Evolutionary conservation across 352 stramenopile species (phyloP).

Genomic region (Pythium guiyangense): DNA sequence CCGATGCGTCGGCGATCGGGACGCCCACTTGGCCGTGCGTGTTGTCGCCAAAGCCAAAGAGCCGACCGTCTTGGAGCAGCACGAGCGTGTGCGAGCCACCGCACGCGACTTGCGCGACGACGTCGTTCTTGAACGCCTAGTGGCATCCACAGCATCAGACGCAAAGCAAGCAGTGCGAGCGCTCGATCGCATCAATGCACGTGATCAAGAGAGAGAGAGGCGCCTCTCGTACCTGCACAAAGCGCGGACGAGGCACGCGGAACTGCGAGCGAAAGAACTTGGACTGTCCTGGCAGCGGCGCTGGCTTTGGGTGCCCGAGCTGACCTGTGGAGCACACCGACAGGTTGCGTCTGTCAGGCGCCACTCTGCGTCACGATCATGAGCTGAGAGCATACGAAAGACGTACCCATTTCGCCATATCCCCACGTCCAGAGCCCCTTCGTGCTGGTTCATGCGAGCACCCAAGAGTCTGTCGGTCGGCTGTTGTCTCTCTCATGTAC

Average conservation of each 20-base stretch:
- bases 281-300: conserved; percentile 41
- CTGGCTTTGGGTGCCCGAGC: conserved; percentile 60
- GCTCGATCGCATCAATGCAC: too few relatives aligned
- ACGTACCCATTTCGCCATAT: conserved; percentile 46
- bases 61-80: conserved; percentile 46
- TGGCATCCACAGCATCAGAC: too few relatives aligned
- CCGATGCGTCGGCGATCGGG: conserved; percentile 10
- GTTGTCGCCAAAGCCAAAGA: conserved; percentile 77
- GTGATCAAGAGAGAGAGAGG: too few relatives aligned
- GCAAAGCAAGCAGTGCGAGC: too few relatives aligned
- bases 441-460: conserved; percentile 24
- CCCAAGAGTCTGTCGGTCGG: too few relatives aligned
- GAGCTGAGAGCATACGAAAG: background rate
- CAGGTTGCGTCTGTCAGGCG: background rate
- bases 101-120: conserved; percentile 55
- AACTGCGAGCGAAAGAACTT: conserved; percentile 83
- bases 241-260: conserved; percentile 56
- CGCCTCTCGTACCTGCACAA: conserved; percentile 40
- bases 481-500: too few relatives aligned
- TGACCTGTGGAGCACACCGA: conserved; percentile 29
- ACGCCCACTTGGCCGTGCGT: conserved; percentile 63
- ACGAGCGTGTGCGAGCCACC: conserved; percentile 70
- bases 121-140: conserved; percentile 50
- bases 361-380: too few relatives aligned
- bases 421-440: conserved; percentile 74